phyloP scores from a whole-genome alignment of 1,139 yeast species.

The Protomyces inouyei region DNA sequence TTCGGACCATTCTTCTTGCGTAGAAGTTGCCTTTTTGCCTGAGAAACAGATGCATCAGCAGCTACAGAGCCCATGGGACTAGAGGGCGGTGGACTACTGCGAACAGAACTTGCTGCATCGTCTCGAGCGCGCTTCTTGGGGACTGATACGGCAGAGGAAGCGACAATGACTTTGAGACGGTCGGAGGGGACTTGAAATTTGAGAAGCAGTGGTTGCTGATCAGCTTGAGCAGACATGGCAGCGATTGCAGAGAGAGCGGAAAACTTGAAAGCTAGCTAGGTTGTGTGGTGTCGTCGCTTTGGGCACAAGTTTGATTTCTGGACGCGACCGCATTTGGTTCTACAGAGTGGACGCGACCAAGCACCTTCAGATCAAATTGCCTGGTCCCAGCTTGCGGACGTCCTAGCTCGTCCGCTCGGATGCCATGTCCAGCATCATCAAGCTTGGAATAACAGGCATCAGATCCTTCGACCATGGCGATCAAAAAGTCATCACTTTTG shows the following conservation, averaged over 20 bases:
- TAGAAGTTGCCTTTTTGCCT: neutral
- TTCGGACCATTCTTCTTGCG: neutral
- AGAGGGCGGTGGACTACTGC: neutral
- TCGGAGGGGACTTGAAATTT: neutral
- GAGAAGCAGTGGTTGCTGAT: neutral
- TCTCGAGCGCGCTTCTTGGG: neutral
- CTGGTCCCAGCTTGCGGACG: neutral
- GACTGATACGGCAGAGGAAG: neutral
- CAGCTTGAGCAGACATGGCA: neutral
- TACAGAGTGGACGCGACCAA: too few species aligned
- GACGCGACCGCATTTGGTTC: too few species aligned
- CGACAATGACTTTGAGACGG: neutral
- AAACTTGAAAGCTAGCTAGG: too few species aligned
- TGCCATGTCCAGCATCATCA: constrained; percentile 36
- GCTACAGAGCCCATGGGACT: neutral
- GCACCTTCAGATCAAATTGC: neutral
- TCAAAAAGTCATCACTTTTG: constrained; percentile 66
- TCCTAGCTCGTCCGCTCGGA: neutral
- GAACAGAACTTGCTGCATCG: neutral
- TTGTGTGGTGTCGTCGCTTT: too few species aligned
- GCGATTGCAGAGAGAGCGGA: neutral
- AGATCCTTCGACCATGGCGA: constrained; percentile 73
- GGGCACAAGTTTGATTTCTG: too few species aligned
- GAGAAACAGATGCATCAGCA: neutral
- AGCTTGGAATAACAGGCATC: constrained; percentile 83